A percentile compares a stretch with the other conserved stretches of the same genome.
phyloP scores from a whole-genome alignment of 2,329 filamentous ascomycete genomes.

The Chrysoporthe austroafricana region DNA sequence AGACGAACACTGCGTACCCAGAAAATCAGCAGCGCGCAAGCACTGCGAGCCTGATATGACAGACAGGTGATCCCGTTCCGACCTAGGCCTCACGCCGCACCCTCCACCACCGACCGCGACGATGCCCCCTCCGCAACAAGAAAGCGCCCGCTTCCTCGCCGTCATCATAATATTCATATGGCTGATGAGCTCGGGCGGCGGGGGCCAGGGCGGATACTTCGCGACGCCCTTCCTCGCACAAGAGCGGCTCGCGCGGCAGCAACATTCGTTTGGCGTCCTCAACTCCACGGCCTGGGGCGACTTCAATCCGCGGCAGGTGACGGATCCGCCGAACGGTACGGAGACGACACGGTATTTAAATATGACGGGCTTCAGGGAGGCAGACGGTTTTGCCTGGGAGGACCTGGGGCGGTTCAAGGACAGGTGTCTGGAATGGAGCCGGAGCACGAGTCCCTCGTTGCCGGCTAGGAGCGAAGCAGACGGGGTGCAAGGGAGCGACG shows the following conservation, averaged over 20 bases:
- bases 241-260: slow-evolving; percentile 55
- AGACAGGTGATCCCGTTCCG: slow-evolving; percentile 16
- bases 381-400: slow-evolving; percentile 79
- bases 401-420: slow-evolving; percentile 69
- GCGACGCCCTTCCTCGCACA: slow-evolving; percentile 46
- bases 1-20: neutral
- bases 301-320: slow-evolving; percentile 51
- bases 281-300: slow-evolving; percentile 64
- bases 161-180: slow-evolving; percentile 50
- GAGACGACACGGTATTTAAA: slow-evolving; percentile 59
- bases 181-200: slow-evolving; percentile 47
- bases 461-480: slow-evolving; percentile 42
- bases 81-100: slow-evolving; percentile 20
- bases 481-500: slow-evolving; percentile 43
- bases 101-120: slow-evolving; percentile 33
- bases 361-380: slow-evolving; percentile 74
- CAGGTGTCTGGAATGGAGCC: slow-evolving; percentile 65
- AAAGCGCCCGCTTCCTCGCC: slow-evolving; percentile 49
- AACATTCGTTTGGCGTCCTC: slow-evolving; percentile 55
- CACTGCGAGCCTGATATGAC: slow-evolving; percentile 21
- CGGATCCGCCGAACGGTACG: slow-evolving; percentile 36
- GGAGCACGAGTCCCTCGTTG: slow-evolving; percentile 49
- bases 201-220: slow-evolving; percentile 47
- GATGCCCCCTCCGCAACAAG: slow-evolving; percentile 49
- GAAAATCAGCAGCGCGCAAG: neutral